phyloP scores from a whole-genome alignment of 176 grass and related monocot species.

The Zea mays region DNA sequence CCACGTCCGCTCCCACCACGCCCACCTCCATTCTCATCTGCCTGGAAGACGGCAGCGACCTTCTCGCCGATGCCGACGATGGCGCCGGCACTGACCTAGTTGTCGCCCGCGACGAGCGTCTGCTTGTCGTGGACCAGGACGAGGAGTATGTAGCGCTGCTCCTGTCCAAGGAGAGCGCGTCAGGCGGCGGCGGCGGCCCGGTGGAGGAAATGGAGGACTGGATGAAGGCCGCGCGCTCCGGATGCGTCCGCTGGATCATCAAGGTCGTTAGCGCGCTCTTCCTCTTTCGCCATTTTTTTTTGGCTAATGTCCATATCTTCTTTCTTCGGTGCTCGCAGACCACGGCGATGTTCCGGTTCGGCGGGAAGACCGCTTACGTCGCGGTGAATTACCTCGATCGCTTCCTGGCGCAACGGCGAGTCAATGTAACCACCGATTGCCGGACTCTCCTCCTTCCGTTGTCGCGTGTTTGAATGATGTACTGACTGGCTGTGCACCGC shows the following conservation, averaged over 20 bases:
- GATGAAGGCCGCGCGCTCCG: slow-evolving; percentile 50
- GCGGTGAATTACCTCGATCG: slow-evolving; percentile 85
- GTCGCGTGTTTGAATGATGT: slow-evolving; percentile 15
- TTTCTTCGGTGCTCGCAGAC: slow-evolving; percentile 42
- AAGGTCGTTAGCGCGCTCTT: slow-evolving; percentile 40
- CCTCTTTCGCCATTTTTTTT: neutral
- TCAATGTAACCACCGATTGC: slow-evolving; percentile 41
- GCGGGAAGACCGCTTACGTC: slow-evolving; percentile 69
- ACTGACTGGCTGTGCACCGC: slow-evolving; percentile 21
- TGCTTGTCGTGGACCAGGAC: slow-evolving; percentile 49
- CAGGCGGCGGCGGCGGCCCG: neutral
- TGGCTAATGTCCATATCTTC: neutral
- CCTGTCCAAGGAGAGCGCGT: slow-evolving; percentile 55
- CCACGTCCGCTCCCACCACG: slow-evolving; percentile 38
- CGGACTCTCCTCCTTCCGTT: neutral
- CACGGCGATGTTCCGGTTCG: slow-evolving; percentile 49
- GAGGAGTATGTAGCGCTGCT: slow-evolving; percentile 65
- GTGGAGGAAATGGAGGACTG: slow-evolving; percentile 40
- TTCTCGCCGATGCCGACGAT: slow-evolving; percentile 36
- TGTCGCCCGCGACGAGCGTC: slow-evolving; percentile 22
- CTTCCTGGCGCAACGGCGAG: slow-evolving; percentile 56
- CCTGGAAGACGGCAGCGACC: slow-evolving; percentile 53
- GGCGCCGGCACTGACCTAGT: neutral
- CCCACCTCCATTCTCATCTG: slow-evolving; percentile 72
- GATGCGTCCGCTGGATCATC: slow-evolving; percentile 67